Evolutionary conservation across 1,284 basidiomycete species (phyloP), one percentile per base, ranked within the genome.

Genomic region (Neotropicomus parvogracilis): DNA sequence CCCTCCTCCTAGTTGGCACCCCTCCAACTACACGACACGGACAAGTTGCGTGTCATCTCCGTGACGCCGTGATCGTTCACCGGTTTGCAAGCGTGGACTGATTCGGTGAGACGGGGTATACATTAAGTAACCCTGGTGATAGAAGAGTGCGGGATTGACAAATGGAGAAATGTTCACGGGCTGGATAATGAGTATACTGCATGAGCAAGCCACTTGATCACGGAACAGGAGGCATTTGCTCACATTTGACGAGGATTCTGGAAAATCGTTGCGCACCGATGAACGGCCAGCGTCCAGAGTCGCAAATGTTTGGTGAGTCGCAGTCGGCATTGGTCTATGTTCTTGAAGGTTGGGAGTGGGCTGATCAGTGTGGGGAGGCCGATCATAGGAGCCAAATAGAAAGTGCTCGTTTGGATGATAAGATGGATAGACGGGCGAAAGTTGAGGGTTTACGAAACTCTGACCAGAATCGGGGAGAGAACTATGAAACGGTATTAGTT

Each of bases 1-100:
- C 20, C 9, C 24, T n/a, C 40, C 28, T 21, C 39, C 46, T 17
- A 46, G 27, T 13, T 43, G 33, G 33, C 59, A 61, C 1, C 39
- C 40, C 0, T 1, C 64, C 66, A 68, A 19, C 8, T 21, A 7
- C 63, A 64, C 0, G 0, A 0, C 6, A 58, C 2, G 0, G 0
- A 20, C 10, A 1, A 0, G 2, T 42, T 0, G n/a, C 34, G 32
- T 4, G 17, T 0, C 24, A 41, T 5, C 0, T 46, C 40, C 9
- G 14, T 39, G 28, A 65, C n/a, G 0, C 42, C 45, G 2, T 66
- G 62, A 3, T 24, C n/a, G n/a, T n/a, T n/a, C n/a, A n/a, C n/a
- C n/a, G n/a, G n/a, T n/a, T n/a, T n/a, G n/a, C n/a, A n/a, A n/a
- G n/a, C n/a, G n/a, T n/a, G n/a, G n/a, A n/a, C n/a, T n/a, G n/a